Conservation (phyloP, 345 rosid genomes). For the Salix udensis region DNA sequence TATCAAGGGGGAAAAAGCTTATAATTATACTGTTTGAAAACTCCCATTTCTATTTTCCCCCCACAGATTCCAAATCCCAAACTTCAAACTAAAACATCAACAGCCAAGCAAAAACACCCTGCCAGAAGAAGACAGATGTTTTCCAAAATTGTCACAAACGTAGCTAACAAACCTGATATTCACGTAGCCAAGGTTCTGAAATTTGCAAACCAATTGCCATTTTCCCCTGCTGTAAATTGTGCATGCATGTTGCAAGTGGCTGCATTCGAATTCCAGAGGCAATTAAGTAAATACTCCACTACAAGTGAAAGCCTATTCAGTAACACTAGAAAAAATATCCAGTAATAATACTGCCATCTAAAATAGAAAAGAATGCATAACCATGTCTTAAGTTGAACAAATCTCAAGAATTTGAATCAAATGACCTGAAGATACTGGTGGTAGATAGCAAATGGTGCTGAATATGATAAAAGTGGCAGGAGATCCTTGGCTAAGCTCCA, state of each 20-base stretch:
- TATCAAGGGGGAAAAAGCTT: not conserved
- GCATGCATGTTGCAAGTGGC: slow-evolving; percentile 92
- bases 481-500: slow-evolving; percentile 66
- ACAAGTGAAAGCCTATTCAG: not conserved
- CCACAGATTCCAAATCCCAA: not conserved
- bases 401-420: not conserved
- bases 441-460: slow-evolving; percentile 87
- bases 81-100: not conserved
- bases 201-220: slow-evolving; percentile 83
- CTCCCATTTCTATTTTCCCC: not conserved
- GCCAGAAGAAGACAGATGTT: not conserved
- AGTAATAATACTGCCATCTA: not conserved
- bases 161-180: slow-evolving; percentile 63
- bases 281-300: not conserved
- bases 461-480: slow-evolving; percentile 67
- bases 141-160: not conserved
- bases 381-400: not conserved
- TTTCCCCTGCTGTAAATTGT: slow-evolving; percentile 67
- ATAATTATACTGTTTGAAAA: not conserved
- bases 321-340: not conserved
- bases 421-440: slow-evolving; percentile 89
- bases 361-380: not conserved
- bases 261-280: slow-evolving; percentile 20
- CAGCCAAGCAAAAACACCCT: not conserved
- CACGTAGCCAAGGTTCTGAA: slow-evolving; percentile 95